A percentile compares a stretch with the other conserved stretches of the same genome.
Conservation (phyloP, 2,329 filamentous ascomycete genomes). For the Penicillium sp. region DNA sequence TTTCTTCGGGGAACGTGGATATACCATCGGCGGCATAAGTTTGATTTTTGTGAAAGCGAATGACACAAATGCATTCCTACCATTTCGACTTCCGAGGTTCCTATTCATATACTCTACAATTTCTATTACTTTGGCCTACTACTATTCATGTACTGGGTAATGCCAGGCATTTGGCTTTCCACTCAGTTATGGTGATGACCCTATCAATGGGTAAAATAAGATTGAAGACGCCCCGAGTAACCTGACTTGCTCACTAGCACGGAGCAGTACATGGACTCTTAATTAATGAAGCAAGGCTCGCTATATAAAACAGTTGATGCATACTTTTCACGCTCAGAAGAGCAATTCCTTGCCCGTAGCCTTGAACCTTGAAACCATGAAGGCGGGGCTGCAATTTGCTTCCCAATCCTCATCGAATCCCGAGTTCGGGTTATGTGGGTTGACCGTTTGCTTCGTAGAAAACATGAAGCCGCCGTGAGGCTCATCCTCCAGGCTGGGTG, state of each 20-base stretch:
- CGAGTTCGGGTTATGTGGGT: constrained; percentile 11
- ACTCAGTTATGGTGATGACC: not conserved
- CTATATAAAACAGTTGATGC: not conserved
- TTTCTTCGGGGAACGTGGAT: constrained; percentile 2
- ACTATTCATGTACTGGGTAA: too few relatives aligned
- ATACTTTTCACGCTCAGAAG: not conserved
- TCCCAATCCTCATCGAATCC: constrained; percentile 21
- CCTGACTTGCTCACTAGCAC: not conserved
- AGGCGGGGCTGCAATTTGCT: constrained; percentile 17
- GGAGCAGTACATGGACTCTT: not conserved
- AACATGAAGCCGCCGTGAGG: not conserved
- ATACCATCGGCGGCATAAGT: constrained; percentile 18
- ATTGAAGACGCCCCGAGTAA: not conserved
- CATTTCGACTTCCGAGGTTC: not conserved
- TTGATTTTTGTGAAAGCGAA: constrained; percentile 7
- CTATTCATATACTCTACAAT: not conserved
- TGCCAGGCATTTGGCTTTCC: not conserved
- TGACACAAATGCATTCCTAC: not conserved
- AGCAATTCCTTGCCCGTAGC: constrained; percentile 11
- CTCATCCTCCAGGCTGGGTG: constrained; percentile 3
- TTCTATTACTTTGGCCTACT: not conserved
- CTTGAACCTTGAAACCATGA: constrained; percentile 19
- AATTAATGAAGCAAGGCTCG: not conserved
- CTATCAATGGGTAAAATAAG: not conserved
- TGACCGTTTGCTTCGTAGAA: not conserved